Conservation (phyloP, 352 stramenopile genomes). For the Phytophthora meadii region DNA sequence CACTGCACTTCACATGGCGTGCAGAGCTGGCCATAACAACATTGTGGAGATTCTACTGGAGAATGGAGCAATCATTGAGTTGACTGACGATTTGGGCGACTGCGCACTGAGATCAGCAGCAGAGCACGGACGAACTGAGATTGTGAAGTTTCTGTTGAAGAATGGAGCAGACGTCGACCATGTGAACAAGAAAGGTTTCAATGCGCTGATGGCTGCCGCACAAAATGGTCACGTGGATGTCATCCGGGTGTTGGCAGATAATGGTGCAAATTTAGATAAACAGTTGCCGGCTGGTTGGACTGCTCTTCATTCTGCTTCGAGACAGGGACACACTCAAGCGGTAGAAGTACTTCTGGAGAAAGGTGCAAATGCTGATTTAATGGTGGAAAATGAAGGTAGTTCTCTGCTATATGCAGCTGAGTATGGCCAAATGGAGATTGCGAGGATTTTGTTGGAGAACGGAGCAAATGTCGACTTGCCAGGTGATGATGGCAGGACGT, state of each 20-base stretch:
- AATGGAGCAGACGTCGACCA: not conserved
- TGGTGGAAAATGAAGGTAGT: not conserved
- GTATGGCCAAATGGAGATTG: not conserved
- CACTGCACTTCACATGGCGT: not conserved
- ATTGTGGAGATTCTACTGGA: too few relatives aligned
- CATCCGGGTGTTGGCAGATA: not conserved
- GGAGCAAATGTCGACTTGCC: too few relatives aligned
- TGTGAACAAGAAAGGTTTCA: not conserved
- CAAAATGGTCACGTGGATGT: not conserved
- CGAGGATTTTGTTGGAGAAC: too few relatives aligned
- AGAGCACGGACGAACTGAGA: not conserved
- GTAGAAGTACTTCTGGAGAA: not conserved
- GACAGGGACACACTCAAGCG: not conserved
- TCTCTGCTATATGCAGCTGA: not conserved
- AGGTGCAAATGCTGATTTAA: not conserved
- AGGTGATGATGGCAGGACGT: too few relatives aligned
- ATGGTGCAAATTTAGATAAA: not conserved
- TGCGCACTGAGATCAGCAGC: not conserved
- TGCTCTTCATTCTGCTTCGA: not conserved
- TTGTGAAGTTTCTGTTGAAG: not conserved
- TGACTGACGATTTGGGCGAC: not conserved
- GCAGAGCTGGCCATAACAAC: not conserved
- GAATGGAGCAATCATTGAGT: not conserved
- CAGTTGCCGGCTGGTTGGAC: not conserved
- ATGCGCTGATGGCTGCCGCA: not conserved